Conservation (phyloP, 441 rosid genomes). For the Pelargonium australe region DNA sequence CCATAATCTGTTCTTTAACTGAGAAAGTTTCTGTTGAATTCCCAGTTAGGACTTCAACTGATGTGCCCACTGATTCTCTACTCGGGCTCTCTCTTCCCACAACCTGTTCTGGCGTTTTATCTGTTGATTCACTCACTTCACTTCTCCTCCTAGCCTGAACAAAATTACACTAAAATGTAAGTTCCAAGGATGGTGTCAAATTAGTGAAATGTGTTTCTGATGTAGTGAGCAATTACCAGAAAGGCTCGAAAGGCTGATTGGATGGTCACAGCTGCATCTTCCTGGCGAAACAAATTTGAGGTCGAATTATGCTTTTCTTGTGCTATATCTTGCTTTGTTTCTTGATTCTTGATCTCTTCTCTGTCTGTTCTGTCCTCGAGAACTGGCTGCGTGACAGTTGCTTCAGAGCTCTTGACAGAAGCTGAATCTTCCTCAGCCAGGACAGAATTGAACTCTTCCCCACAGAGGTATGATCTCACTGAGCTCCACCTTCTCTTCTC, state of each 20-base stretch:
- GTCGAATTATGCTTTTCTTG: slow-evolving; percentile 40
- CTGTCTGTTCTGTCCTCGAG: slow-evolving; percentile 21
- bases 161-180: background rate
- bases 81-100: slow-evolving; percentile 37
- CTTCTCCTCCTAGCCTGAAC: slow-evolving; percentile 39
- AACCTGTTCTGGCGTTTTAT: slow-evolving; percentile 21
- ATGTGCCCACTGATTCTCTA: slow-evolving; percentile 49
- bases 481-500: slow-evolving; percentile 59
- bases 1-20: slow-evolving; percentile 30
- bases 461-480: slow-evolving; percentile 62
- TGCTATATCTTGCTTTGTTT: slow-evolving; percentile 18
- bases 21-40: slow-evolving; percentile 42
- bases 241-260: slow-evolving; percentile 65
- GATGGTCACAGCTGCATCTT: slow-evolving; percentile 65
- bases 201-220: background rate
- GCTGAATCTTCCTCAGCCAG: slow-evolving; percentile 69
- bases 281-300: slow-evolving; percentile 42
- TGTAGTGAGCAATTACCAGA: slow-evolving; percentile 34
- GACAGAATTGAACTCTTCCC: slow-evolving; percentile 66
- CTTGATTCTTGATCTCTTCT: slow-evolving; percentile 27
- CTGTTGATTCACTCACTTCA: slow-evolving; percentile 23
- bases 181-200: background rate
- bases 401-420: slow-evolving; percentile 55
- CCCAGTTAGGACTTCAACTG: slow-evolving; percentile 67
- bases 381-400: slow-evolving; percentile 39